Base-by-base conservation (phyloP, 1,284 basidiomycete genomes). In the Ganoderma multipileum region DNA sequence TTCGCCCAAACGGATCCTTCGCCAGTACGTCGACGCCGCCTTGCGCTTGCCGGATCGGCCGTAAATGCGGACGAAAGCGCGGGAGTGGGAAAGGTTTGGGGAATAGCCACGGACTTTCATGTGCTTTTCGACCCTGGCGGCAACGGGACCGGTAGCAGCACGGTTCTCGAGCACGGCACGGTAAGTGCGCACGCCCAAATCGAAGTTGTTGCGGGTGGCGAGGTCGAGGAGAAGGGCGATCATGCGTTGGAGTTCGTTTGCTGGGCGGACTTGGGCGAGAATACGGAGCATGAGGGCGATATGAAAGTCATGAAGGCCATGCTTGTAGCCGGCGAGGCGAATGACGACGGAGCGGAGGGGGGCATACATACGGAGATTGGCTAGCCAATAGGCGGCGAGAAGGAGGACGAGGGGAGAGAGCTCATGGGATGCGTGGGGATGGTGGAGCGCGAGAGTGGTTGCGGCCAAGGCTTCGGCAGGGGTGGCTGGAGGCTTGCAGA, bases 281-380 rank as follows among this genome's bases (percentile, higher is more conserved):
- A 86, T 82, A 50, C 83, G 84, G 9, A 92, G 83, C 61, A 92
- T 77, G 58, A 86, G 80, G 70, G 90, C 87, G 79, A 87, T 87
- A 70, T 89, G 82, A 42, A 83, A 78, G 0, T 78, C 67, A 0
- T 78, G 77, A 52, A 80, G 67, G 20, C 72, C 68, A 12, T 83
- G 73, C 12, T 81, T 77, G 16, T 81, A 76, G 7, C 76, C 75
- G 11, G 89, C 80, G 70, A 91, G 88, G 1, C 77, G 74, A 65
- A 83, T 69, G 55, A 89, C 72, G 67, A 89, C 61, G 61, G 76
- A 74, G 57, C 81, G 81, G 68, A 90, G 76, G 20, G 85, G 79
- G 14, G 81, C 69, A 59, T 85, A 66, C 38, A 89, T 80, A 33
- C 82, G 81, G 68, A 86, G 85, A 9, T 83, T 78, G 8, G 85